Conservation (phyloP, 2,329 filamentous ascomycete genomes). For the Fusarium pininemorale region DNA sequence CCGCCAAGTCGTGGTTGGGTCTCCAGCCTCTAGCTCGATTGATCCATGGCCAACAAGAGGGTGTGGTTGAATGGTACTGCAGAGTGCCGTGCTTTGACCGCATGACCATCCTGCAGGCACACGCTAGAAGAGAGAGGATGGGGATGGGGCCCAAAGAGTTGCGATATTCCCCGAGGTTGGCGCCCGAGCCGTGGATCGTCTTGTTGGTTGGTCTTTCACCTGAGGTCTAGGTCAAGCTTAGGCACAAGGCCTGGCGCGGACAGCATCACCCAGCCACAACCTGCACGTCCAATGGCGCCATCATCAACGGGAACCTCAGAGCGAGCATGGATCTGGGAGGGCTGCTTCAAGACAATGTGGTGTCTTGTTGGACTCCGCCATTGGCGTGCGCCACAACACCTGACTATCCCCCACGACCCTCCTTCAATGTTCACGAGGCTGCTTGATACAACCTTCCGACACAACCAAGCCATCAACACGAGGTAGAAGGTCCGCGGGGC, state of each 20-base stretch:
- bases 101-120: conserved; percentile 33
- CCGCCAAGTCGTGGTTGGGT: conserved; percentile 39
- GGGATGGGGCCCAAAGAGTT: conserved; percentile 12
- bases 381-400: conserved; percentile 52
- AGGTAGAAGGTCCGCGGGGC: conserved; percentile 10
- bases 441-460: conserved; percentile 39
- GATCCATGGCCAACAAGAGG: conserved; percentile 5
- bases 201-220: conserved; percentile 2
- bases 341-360: conserved; percentile 29
- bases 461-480: conserved; percentile 37
- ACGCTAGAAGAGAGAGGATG: conserved; percentile 19
- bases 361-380: conserved; percentile 38
- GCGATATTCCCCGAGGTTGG: conserved; percentile 21
- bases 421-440: conserved; percentile 46
- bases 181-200: conserved; percentile 5
- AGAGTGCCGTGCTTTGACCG: conserved; percentile 35
- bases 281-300: conserved; percentile 39
- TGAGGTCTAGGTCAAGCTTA: not conserved
- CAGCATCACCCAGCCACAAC: conserved; percentile 23
- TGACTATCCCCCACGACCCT: conserved; percentile 48
- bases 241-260: conserved; percentile 15
- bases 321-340: conserved; percentile 16
- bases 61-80: conserved; percentile 17
- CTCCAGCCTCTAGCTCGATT: conserved; percentile 24
- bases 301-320: conserved; percentile 28